These are phyloP conservation scores for Penicillium robsamsonii DNA, from an alignment of 495 filamentous ascomycete genomes.

Conservation along the genomic window DNA sequence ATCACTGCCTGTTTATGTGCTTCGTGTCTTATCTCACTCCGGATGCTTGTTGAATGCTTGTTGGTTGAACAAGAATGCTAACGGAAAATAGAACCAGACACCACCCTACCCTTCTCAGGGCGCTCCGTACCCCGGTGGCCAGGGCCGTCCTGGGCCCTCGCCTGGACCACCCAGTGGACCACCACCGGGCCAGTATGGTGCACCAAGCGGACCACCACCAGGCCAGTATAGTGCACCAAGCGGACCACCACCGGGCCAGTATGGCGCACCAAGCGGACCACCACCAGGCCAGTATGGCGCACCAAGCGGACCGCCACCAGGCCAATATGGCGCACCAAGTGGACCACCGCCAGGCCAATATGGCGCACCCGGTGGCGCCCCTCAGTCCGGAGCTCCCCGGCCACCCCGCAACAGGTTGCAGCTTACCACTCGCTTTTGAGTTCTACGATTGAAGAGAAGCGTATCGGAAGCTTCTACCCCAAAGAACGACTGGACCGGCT, in stretches of 20 bases:
- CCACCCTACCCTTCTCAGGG: constrained; percentile 33
- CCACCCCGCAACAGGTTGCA: constrained; percentile 47
- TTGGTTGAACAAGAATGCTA: constrained; percentile 11
- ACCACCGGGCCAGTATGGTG: constrained; percentile 12
- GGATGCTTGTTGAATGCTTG: constrained; percentile 1
- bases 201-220: constrained; percentile 9
- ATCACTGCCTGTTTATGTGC: constrained; percentile 1
- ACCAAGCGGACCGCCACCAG: constrained; percentile 4
- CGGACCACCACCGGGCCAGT: too few relatives aligned
- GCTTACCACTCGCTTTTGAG: constrained; percentile 55
- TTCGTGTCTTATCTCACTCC: constrained; percentile 13
- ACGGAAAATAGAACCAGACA: constrained; percentile 24
- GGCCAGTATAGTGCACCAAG: too few relatives aligned
- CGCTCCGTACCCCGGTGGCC: constrained; percentile 33
- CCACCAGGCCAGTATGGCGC: constrained; percentile 15
- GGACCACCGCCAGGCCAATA: constrained; percentile 1
- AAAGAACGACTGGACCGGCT: constrained; percentile 40
- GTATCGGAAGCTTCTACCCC: constrained; percentile 55
- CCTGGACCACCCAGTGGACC: constrained; percentile 24
- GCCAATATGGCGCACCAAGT: too few relatives aligned
- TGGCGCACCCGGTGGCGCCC: constrained; percentile 29
- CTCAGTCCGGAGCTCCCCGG: constrained; percentile 30
- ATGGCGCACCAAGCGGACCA: background rate
- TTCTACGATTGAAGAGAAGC: constrained; percentile 56
- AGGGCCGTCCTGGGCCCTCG: constrained; percentile 31